Base-by-base conservation (phyloP, 2,329 filamentous ascomycete genomes). In the Bipolaris gigantea region DNA sequence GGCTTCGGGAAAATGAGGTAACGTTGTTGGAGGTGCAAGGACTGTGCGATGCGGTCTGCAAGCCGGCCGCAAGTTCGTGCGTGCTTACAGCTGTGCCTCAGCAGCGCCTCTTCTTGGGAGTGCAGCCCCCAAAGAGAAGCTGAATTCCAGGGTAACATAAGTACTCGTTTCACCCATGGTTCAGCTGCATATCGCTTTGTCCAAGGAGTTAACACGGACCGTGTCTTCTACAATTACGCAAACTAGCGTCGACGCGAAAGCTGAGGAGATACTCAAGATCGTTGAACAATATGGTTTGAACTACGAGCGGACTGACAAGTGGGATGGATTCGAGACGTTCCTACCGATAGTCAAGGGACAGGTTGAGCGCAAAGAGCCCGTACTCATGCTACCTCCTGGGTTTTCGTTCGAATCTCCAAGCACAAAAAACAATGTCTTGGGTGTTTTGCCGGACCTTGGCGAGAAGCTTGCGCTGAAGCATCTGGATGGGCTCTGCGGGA, bases 331-430 rank as follows among this genome's bases (percentile, higher is more conserved):
- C 13, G 54, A 59, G 11, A 65, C 60, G 3, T 68, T 68, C 30
- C 36, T 65, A 16, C 63, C 60, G 1, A 48, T 60, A 21, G 61
- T 67, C 2, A 41, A 50, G 25, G 59, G 55, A 6, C 63, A 65
- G 19, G 62, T 65, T 9, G 51, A 62, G 55, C 56, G 55, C 9
- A 48, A 51, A 6, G 57, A 66, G 38, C 57, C 67, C 3, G 51
- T 71, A 30, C 61, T 51, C 19, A 60, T 73, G 52, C 57, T 71
- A 13, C 76, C 86, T 0, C 84, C 84, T 0, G 83, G 82, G 0
- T 86, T 86, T 41, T 83, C 84, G 0, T 86, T 84, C 76, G 86
- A 86, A 61, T 85, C 82, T 0, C 80, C 83, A 10, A 86, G 86
- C 57, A 76, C 74, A 0, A 64, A 66, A 1, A 74, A 78, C 19